A percentile compares a stretch with the other conserved stretches of the same genome.
These are phyloP conservation scores for Aegilops bicornis DNA, from an alignment of 176 grass and related monocot species.

Conservation along the genomic window DNA sequence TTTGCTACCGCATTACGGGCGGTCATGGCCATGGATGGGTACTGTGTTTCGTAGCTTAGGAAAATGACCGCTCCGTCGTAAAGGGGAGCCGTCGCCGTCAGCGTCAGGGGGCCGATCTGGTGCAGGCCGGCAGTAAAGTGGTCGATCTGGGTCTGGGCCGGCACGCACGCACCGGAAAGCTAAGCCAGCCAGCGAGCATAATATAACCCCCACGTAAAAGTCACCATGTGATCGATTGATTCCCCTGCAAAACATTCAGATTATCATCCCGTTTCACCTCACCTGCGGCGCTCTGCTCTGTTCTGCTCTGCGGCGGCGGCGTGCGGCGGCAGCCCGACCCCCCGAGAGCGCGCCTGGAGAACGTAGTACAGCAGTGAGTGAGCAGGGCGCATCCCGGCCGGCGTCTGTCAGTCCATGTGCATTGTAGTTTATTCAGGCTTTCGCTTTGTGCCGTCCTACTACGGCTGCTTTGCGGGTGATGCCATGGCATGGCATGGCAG, in stretches of 20 bases:
- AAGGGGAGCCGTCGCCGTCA: background rate
- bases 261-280: background rate
- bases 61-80: background rate
- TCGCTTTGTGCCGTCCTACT: background rate
- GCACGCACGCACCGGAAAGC: background rate
- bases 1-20: background rate
- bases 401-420: background rate
- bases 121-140: too few species aligned
- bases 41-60: background rate
- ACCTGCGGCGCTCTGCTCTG: background rate
- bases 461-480: background rate
- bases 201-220: background rate
- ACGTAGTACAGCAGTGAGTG: background rate
- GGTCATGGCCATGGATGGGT: background rate
- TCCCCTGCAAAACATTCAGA: background rate
- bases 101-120: background rate
- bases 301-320: background rate
- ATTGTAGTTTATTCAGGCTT: background rate
- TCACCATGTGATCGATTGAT: slow-evolving; percentile 6
- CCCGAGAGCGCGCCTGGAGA: slow-evolving; percentile 17
- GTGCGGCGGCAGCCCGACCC: background rate
- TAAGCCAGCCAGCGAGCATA: background rate
- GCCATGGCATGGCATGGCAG: background rate
- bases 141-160: too few species aligned
- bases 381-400: too few species aligned